Conservation (phyloP, 23 red algal genomes). For the Gracilariopsis chorda region DNA sequence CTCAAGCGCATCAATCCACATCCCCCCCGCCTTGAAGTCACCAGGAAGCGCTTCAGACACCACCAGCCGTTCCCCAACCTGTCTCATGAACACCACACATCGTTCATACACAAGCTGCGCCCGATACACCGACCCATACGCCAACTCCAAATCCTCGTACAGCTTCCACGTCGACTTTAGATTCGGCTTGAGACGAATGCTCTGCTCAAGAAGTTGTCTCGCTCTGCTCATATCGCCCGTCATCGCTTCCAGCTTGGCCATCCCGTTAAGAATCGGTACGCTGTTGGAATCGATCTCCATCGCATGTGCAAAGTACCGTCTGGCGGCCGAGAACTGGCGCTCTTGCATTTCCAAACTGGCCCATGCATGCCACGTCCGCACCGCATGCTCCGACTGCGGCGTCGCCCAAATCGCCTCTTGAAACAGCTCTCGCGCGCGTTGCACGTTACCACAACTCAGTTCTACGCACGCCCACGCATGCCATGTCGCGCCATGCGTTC, state of each 20-base stretch:
- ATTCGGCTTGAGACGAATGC: constrained; percentile 3
- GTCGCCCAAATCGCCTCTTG: constrained; percentile 54
- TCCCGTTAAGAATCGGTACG: not conserved
- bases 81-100: not conserved
- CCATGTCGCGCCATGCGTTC: not conserved
- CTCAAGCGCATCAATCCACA: constrained; percentile 69
- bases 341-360: constrained; percentile 16
- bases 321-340: not conserved
- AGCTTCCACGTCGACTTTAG: constrained; percentile 6
- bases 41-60: constrained; percentile 43
- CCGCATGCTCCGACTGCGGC: constrained; percentile 28
- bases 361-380: constrained; percentile 51
- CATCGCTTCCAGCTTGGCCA: constrained; percentile 17
- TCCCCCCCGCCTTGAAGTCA: constrained; percentile 50
- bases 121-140: constrained; percentile 29
- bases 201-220: not conserved
- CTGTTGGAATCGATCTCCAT: not conserved
- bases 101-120: constrained; percentile 35
- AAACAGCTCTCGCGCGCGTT: constrained; percentile 62
- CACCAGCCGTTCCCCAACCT: constrained; percentile 9
- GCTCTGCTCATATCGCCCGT: constrained; percentile 9
- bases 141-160: constrained; percentile 42
- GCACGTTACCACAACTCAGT: constrained; percentile 19
- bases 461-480: constrained; percentile 74
- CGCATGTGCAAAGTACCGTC: constrained; percentile 30